Evolutionary conservation across 2,329 filamentous ascomycete species (phyloP), one percentile per base, ranked within the genome.

Genomic region (Simplicillium sp.): DNA sequence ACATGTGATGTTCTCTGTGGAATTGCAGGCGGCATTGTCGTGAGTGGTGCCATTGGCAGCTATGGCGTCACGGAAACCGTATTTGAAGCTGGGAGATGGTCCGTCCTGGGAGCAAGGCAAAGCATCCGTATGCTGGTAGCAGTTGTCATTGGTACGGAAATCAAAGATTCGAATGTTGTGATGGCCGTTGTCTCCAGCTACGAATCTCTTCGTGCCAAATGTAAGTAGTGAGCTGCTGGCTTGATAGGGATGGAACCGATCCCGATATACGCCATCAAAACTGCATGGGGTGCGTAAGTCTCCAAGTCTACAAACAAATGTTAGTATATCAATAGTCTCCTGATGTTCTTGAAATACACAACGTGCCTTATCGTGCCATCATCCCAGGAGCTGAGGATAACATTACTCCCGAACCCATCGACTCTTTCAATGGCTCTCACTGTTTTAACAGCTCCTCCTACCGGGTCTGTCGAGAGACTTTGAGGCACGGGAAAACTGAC

Each of bases 381-480:
- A 34, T 69, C 65, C 71, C 73, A 77, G 3, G 70, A 63, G 41
- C 65, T 71, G 11, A 77, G 59, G 7, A 76, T 49, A 2, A 73
- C 53, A 16, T 59, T 65, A 1, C 59, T 57, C 15, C 56, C 57
- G 1, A 62, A 58, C 11, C 52, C 53, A 3, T 53, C 52, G 0
- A 75, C 55, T 1, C 69, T 64, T 29, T 72, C 63, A 3, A 77
- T 61, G 0, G 70, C 68, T 29, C 67, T 56, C 11, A 70, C 61
- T 1, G 63, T 68, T 5, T 5, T 25, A 5, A 25, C 20, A 25
- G 20, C 6, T 25, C 20, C 6, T 9, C 20, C 20, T 25, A 25
- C 9, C 20, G 20, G 20, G 9, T 25, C 20, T 54, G 31, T 33
- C 12, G 31, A 33, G 37, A 56, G 45, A 6, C 61, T 18, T 1